Base-by-base conservation (phyloP, 2,329 filamentous ascomycete genomes). In the Colletotrichum ledebouriae region DNA sequence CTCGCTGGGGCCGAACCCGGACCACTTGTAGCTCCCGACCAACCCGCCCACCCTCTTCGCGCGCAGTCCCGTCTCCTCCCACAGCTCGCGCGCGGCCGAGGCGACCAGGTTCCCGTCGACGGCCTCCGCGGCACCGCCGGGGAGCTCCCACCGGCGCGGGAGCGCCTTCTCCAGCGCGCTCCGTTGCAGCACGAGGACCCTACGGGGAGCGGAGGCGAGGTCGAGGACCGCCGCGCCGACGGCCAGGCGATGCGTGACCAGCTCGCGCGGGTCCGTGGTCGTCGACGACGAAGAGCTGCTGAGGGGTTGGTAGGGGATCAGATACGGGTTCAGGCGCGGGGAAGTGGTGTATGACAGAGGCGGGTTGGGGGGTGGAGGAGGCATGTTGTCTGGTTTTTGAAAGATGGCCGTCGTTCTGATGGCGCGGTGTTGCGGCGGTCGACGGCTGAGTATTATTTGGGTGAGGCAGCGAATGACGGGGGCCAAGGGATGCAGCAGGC, bases 51-150 rank as follows among this genome's bases (percentile, higher is more conserved):
- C 75, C 9, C 75, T 74, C 12, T 73, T 79, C 4, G 83, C 80
- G 57, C 76, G 76, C 15, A 87, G 75, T 0, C 84, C 84, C 0
- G 81, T 81, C 70, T 87, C 85, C 72, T 87, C 85, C 53, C 80
- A 78, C 15, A 86, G 73, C 69, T 87, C 84, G 15, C 85, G 80
- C 15, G 77, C 83, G 10, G 81, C 80, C 2, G 79, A 81, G 47
- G 83, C 80, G 1, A 86, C 72, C 53, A 87, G 76, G 0, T 80
- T 83, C 15, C 76, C 71, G 69, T 87, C 85, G 0, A 74, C 73
- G 20, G 75, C 70, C 25, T 71, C 70, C 12, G 70, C 70, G 17
- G 78, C 80, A 7, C 85, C 85, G 22, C 85, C 84, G 7, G 85
- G 84, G 2, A 83, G 76, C 70, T 87, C 85, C 85, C 85, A 83